Percentiles rank a stretch among this genome's conserved stretches.
These are phyloP conservation scores for Apiospora aurea DNA, from an alignment of 2,329 filamentous ascomycete genomes.

Conservation along the genomic window DNA sequence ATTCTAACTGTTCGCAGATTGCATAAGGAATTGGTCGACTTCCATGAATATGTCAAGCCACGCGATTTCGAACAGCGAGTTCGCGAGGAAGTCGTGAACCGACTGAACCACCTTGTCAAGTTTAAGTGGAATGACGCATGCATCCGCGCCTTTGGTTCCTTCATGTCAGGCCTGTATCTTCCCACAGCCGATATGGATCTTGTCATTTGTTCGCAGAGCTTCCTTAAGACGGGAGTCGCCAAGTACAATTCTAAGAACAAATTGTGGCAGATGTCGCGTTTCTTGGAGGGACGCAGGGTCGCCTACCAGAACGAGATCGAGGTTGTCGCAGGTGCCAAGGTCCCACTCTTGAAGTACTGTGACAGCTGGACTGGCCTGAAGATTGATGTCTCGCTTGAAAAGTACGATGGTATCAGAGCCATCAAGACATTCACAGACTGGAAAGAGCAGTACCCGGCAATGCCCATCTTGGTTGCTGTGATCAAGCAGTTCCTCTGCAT, in stretches of 20 bases:
- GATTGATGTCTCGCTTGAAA: slow-evolving; percentile 96
- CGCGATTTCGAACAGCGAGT: slow-evolving; percentile 78
- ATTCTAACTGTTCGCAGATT: slow-evolving; percentile 58
- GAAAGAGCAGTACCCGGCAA: slow-evolving; percentile 80
- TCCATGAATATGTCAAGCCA: slow-evolving; percentile 85
- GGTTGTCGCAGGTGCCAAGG: slow-evolving; percentile 77
- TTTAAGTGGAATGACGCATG: slow-evolving; percentile 65
- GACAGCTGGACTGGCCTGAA: slow-evolving; percentile 80
- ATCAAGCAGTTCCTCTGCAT: slow-evolving; percentile 94
- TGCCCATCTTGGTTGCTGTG: slow-evolving; percentile 85
- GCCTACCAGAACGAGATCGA: slow-evolving; percentile 66
- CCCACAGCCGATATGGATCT: slow-evolving; percentile 91
- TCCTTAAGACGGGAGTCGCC: slow-evolving; percentile 59
- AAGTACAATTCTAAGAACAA: slow-evolving; percentile 59
- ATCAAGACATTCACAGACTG: slow-evolving; percentile 82
- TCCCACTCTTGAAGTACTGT: slow-evolving; percentile 91
- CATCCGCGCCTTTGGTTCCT: slow-evolving; percentile 88
- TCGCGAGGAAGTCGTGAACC: slow-evolving; percentile 74
- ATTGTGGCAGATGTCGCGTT: slow-evolving; percentile 68
- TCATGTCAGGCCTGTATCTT: slow-evolving; percentile 78
- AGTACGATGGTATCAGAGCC: slow-evolving; percentile 79
- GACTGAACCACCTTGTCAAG: slow-evolving; percentile 68
- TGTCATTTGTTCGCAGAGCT: slow-evolving; percentile 73
- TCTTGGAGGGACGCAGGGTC: slow-evolving; percentile 64
- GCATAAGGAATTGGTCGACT: slow-evolving; percentile 89